Base-by-base conservation (phyloP, 331 rosid species). In the Pyracantha coccinea region DNA sequence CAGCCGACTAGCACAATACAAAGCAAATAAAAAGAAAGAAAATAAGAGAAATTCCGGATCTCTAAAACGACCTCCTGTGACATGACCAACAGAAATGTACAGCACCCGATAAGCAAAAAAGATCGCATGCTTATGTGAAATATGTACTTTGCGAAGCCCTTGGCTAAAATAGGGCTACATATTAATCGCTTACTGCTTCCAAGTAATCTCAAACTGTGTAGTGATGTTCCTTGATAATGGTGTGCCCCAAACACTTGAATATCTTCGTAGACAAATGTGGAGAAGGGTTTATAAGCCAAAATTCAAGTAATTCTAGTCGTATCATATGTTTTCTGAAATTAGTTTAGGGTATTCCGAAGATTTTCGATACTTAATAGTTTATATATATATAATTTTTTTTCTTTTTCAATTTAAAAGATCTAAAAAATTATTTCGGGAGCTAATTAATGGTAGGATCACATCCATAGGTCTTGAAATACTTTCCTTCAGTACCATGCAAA, bases 201-300 rank as follows among this genome's bases (percentile, higher is more conserved):
- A 77, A 69, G 72, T 88, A 91, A 86, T 93, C 96, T 9, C 87
- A 82, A 69, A 83, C 70, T 2, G 89, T 81, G 25, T 83, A 91
- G 78, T 93, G 98, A 13, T 89, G 98, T 17, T 93, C 97, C 79
- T 64, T 82, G 78, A 93, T 89, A 78, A 76, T 74, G 27, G 61
- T 72, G 68, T 91, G 83, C 7, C 94, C 89, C 78, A 91, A 85
- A 15, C 84, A 82, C 82, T 91, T 93, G 29, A 91, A 86, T 77
- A 52, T 19, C 59, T 85, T 77, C 75, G 79, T 66, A 29, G 90
- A 77, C 21, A 89, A 81, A 2, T 91, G 90, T 50, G 7, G 75
- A 47, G 93, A 88, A 72, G 84, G 63, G 81, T 93, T 33, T 33
- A 33, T 8, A 33, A 33, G 41, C 3, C 3, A 33, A 33, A 33